These are phyloP conservation scores for Dalbergia cultrata DNA, from an alignment of 306 rosid species.

Conservation along the genomic window DNA sequence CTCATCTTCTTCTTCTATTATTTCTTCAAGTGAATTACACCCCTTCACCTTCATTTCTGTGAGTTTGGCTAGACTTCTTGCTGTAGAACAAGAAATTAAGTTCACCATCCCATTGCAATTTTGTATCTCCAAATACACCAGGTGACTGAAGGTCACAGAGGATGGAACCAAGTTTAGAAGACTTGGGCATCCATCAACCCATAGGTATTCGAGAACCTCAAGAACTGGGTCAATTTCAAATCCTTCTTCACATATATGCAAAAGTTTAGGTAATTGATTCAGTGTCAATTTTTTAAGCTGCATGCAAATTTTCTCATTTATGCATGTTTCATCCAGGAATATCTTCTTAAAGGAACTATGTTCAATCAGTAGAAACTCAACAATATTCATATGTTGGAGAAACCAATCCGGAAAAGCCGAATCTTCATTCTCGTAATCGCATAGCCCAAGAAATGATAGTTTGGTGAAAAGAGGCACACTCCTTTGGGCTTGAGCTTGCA, in stretches of 20 bases:
- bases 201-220: not conserved
- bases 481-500: not conserved
- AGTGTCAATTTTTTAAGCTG: not conserved
- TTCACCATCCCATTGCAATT: no score
- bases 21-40: no score
- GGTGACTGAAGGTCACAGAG: no score
- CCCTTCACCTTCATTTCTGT: no score
- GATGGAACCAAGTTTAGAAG: not conserved
- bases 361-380: not conserved
- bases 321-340: not conserved
- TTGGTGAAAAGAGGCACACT: not conserved
- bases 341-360: not conserved
- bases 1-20: no score
- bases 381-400: not conserved
- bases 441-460: not conserved
- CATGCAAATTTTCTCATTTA: not conserved
- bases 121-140: no score
- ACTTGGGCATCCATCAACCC: not conserved
- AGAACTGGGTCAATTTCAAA: not conserved
- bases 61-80: no score
- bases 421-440: accelerated
- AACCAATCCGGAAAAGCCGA: no score
- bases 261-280: not conserved
- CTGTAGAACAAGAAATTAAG: no score
- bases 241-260: constrained; percentile 12